Evolutionary conservation across 1,284 basidiomycete species (phyloP), one percentile per base, ranked within the genome.

Genomic region (Trichosporon faecale): DNA sequence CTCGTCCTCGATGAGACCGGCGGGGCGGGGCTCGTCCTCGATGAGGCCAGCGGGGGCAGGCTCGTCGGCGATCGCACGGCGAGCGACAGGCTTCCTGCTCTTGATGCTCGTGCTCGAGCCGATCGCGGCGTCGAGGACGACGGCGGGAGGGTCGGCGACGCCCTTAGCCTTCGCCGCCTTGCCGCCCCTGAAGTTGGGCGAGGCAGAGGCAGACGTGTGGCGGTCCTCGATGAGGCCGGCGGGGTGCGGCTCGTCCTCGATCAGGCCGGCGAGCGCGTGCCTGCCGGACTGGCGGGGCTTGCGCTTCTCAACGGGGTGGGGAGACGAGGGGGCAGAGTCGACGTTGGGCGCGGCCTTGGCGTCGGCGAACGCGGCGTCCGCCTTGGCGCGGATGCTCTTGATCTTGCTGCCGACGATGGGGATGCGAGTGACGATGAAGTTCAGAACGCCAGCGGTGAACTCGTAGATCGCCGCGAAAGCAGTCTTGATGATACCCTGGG

Each of bases 391-490:
- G 57, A 31, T 31, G 57, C 57, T 61, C 57, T 61, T 61, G 27
- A 61, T 29, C 29, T 21, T 61, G 27, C 29, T 23, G 18, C 57
- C 57, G 16, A 68, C 11, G 25, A 65, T 25, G 18, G 52, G 65
- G 40, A 57, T 1, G 25, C 12, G 23, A 7, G n/a, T 31, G 49
- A 18, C 14, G 3, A 65, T 25, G 7, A 44, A 29, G 57, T 21
- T 12, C 25, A 66, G 46, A 16, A 65, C 29, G 46, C 64, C 69
- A 29, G 40, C 33, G 63, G 67, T 16, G 6, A 67, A 23, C 68
- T 78, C 80, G 35, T 66, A 65, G 29, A 77, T 57, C 0, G 76
- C 78, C 1, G 77, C 72, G 16, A 77, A 49, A 66, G 65, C 35
- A 21, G 74, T 33, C 1, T 65, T 27, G 44, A 77, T 18, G 31